These are phyloP conservation scores for Phenoliferia sp. DNA, from an alignment of 1,284 basidiomycete genomes.

Conservation along the genomic window DNA sequence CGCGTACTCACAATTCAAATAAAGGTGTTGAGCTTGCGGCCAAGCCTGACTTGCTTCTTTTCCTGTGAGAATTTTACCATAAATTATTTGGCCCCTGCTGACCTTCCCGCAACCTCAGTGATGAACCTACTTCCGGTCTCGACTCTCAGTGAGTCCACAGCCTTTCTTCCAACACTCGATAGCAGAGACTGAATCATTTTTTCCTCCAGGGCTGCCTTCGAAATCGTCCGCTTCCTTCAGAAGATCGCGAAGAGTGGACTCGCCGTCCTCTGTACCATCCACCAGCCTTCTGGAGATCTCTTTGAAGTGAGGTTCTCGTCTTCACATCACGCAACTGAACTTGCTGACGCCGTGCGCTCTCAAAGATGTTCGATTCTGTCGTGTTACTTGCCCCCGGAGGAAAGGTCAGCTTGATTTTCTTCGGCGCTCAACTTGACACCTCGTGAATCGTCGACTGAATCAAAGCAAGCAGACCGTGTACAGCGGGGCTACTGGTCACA, in stretches of 20 bases:
- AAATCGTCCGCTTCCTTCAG: slow-evolving; percentile 40
- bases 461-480: no score
- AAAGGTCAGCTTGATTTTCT: not conserved
- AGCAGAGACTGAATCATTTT: slow-evolving; percentile 22
- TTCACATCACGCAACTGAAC: not conserved
- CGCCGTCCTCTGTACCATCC: slow-evolving; percentile 42
- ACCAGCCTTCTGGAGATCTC: slow-evolving; percentile 39
- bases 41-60: slow-evolving; percentile 42
- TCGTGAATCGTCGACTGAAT: no score
- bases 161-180: no score
- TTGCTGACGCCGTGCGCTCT: not conserved
- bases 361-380: slow-evolving; percentile 31
- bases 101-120: not conserved
- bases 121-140: not conserved
- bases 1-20: slow-evolving; percentile 45
- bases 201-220: slow-evolving; percentile 34
- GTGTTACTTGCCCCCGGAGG: slow-evolving; percentile 32
- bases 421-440: no score
- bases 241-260: slow-evolving; percentile 42
- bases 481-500: slow-evolving; percentile 36
- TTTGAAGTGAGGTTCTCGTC: slow-evolving; percentile 17
- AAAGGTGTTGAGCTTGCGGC: slow-evolving; percentile 58
- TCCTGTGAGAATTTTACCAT: slow-evolving; percentile 35
- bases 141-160: not conserved
- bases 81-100: not conserved